Percentiles rank a stretch among this genome's conserved stretches.
Conservation (phyloP, 2,329 filamentous ascomycete genomes). For the Exophiala calicioides region DNA sequence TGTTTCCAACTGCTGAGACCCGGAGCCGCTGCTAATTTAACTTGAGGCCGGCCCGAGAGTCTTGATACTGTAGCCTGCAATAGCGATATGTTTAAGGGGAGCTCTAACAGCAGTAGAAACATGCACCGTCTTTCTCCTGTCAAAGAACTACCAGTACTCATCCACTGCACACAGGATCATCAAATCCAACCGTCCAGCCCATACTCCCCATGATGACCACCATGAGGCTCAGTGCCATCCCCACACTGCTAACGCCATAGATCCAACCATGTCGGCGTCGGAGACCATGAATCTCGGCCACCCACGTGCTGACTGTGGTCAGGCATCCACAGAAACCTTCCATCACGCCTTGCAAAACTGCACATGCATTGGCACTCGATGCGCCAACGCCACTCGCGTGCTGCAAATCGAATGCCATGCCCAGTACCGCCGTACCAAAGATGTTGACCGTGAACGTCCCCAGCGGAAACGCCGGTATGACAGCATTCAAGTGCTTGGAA, state of each 20-base stretch:
- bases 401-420: conserved; percentile 73
- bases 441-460: conserved; percentile 82
- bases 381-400: conserved; percentile 53
- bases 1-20: too few relatives aligned
- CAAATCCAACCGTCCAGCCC: conserved; percentile 66
- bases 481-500: conserved; percentile 66
- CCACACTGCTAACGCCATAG: conserved; percentile 53
- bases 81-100: too few relatives aligned
- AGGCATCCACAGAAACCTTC: conserved; percentile 67
- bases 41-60: too few relatives aligned
- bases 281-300: conserved; percentile 56
- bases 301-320: conserved; percentile 67
- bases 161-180: conserved; percentile 19
- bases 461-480: conserved; percentile 67
- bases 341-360: conserved; percentile 63
- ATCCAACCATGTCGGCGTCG: conserved; percentile 61
- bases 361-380: conserved; percentile 54
- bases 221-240: conserved; percentile 59
- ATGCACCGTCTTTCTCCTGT: too few relatives aligned
- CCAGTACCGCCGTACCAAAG: conserved; percentile 69
- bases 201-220: conserved; percentile 74
- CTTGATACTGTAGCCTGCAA: too few relatives aligned
- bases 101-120: too few relatives aligned
- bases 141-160: too few relatives aligned
- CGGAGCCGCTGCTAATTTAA: too few relatives aligned